These are phyloP conservation scores for Glaciozyma martinii DNA, from an alignment of 768 basidiomycete genomes.

Conservation along the genomic window DNA sequence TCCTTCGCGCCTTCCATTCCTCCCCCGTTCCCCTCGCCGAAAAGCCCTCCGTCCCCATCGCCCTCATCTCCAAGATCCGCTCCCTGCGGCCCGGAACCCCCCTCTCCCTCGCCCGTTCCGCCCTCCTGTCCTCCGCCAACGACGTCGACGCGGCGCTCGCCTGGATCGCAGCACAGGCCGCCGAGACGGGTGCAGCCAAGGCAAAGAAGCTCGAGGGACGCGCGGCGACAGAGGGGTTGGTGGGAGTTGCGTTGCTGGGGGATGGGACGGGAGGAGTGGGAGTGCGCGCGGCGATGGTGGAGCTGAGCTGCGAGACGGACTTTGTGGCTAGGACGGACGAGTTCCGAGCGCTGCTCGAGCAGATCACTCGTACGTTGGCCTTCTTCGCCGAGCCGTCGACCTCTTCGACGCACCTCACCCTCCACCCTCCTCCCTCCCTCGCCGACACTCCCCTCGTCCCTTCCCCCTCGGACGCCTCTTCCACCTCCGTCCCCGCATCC, in stretches of 20 bases:
- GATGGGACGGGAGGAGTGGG: constrained; percentile 49
- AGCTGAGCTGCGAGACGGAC: constrained; percentile 93
- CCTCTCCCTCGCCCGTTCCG: constrained; percentile 78
- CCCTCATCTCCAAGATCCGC: constrained; percentile 76
- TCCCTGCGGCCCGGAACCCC: constrained; percentile 64
- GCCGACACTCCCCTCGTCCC: constrained; percentile 22
- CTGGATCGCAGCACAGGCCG: constrained; percentile 72
- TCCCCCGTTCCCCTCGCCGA: constrained; percentile 3
- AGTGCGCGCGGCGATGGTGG: constrained; percentile 73
- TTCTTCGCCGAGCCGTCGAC: constrained; percentile 48
- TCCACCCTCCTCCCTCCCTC: constrained; percentile 29
- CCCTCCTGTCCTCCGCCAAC: constrained; percentile 64
- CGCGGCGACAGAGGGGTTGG: constrained; percentile 63
- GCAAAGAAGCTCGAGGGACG: constrained; percentile 76
- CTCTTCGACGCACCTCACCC: constrained; percentile 37
- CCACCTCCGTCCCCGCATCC: background rate
- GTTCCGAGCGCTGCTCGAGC: constrained; percentile 64
- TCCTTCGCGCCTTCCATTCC: background rate
- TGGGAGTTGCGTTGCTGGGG: constrained; percentile 67
- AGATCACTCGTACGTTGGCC: constrained; percentile 71
- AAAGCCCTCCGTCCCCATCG: constrained; percentile 47
- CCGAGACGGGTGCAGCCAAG: constrained; percentile 61
- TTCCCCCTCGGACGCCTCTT: constrained; percentile 12
- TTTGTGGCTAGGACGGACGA: constrained; percentile 82
- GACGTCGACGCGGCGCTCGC: constrained; percentile 62